These are phyloP conservation scores for Debaryomyces prosopidis DNA, from an alignment of 805 yeast species.

Conservation along the genomic window DNA sequence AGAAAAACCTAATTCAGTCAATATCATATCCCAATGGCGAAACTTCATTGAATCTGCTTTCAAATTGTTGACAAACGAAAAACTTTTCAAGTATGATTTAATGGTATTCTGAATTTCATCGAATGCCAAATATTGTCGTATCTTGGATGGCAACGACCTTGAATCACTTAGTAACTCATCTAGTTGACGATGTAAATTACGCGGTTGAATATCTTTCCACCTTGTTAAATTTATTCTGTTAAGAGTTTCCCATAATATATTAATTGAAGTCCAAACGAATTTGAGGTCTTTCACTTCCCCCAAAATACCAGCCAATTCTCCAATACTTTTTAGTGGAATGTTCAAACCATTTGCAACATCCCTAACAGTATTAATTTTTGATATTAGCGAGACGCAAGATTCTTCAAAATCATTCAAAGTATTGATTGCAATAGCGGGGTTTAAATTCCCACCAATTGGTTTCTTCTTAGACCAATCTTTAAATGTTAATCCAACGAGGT, in stretches of 20 bases:
- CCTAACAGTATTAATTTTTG: conserved; percentile 22
- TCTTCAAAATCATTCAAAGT: conserved; percentile 28
- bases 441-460: conserved; percentile 44
- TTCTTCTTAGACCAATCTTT: conserved; percentile 50
- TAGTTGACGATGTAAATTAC: conserved; percentile 45
- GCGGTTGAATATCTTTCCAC: conserved; percentile 53
- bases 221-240: conserved; percentile 37
- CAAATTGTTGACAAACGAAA: conserved; percentile 44
- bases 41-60: conserved; percentile 57
- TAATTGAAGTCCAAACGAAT: conserved; percentile 64
- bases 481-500: conserved; percentile 25
- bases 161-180: conserved; percentile 51
- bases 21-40: conserved; percentile 66
- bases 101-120: conserved; percentile 52
- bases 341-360: conserved; percentile 27
- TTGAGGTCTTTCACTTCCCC: conserved; percentile 58
- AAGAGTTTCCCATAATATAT: conserved; percentile 49
- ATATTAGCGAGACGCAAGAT: conserved; percentile 8
- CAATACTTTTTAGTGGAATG: conserved; percentile 27
- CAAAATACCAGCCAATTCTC: conserved; percentile 27
- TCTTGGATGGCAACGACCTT: conserved; percentile 53
- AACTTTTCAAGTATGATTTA: conserved; percentile 38
- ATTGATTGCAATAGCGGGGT: conserved; percentile 46
- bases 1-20: conserved; percentile 31
- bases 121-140: conserved; percentile 70